These are phyloP conservation scores for Nakazawaea pomicola DNA, from an alignment of 805 yeast genomes.

Conservation along the genomic window DNA sequence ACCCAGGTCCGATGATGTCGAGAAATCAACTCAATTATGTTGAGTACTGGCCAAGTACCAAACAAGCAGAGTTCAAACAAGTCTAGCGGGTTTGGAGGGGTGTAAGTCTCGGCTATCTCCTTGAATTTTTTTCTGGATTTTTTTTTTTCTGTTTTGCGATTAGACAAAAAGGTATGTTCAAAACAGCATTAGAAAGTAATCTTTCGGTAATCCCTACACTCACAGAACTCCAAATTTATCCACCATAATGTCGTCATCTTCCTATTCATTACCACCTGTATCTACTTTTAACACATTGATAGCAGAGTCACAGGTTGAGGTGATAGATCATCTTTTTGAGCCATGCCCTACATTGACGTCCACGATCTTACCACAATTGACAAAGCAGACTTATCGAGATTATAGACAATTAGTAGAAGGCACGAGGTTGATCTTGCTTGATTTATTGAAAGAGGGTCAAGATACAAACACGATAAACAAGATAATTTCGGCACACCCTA, in stretches of 20 bases:
- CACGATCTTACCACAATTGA: slow-evolving; percentile 28
- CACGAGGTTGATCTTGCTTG: slow-evolving; percentile 32
- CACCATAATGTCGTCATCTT: too few species aligned
- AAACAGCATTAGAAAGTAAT: too few species aligned
- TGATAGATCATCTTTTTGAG: slow-evolving; percentile 59
- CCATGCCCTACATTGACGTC: slow-evolving; percentile 47
- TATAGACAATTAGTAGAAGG: slow-evolving; percentile 34
- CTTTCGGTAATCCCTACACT: too few species aligned
- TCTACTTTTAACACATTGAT: slow-evolving; percentile 18
- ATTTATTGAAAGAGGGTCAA: slow-evolving; percentile 10
- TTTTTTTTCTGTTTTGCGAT: neutral
- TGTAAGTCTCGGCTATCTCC: slow-evolving; percentile 15
- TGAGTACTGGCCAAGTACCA: slow-evolving; percentile 66
- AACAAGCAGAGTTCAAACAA: slow-evolving; percentile 44
- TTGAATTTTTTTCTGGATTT: neutral
- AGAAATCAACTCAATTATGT: slow-evolving; percentile 53
- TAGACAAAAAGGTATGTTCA: too few species aligned
- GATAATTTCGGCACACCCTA: slow-evolving; percentile 88
- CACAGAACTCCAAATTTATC: too few species aligned
- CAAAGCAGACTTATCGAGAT: slow-evolving; percentile 37
- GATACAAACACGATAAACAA: slow-evolving; percentile 18
- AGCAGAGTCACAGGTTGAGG: slow-evolving; percentile 25
- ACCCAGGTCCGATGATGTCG: slow-evolving; percentile 53
- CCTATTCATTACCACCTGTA: slow-evolving; percentile 29
- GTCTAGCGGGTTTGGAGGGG: too few species aligned